These are phyloP conservation scores for Cystoisospora suis DNA, from an alignment of 169 alveolate species.

Conservation along the genomic window DNA sequence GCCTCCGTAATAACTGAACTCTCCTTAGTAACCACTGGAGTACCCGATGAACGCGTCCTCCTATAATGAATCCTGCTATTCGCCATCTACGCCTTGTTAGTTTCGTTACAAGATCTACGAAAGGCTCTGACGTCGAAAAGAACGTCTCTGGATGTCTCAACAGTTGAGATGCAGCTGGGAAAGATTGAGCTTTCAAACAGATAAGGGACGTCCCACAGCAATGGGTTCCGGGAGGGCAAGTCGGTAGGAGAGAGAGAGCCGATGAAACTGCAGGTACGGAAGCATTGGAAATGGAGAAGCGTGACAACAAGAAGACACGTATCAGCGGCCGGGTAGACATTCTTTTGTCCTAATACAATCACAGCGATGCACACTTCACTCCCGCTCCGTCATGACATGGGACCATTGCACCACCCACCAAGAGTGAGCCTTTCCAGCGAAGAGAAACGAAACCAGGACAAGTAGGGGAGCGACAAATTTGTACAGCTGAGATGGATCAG, in stretches of 20 bases:
- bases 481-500: no score
- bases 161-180: constrained; percentile 25
- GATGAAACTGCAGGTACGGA: neutral
- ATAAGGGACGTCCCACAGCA: constrained; percentile 42
- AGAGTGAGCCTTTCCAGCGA: no score
- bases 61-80: constrained; percentile 15
- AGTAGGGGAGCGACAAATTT: no score
- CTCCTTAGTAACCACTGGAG: constrained; percentile 45
- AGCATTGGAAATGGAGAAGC: neutral
- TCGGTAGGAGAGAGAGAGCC: constrained; percentile 23
- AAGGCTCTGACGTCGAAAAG: neutral
- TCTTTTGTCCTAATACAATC: no score
- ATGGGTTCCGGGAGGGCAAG: constrained; percentile 28
- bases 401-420: no score
- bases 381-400: no score
- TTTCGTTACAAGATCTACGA: neutral
- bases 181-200: constrained; percentile 41
- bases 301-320: neutral
- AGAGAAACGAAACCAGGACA: no score
- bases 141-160: constrained; percentile 28
- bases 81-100: constrained; percentile 45
- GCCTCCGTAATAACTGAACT: constrained; percentile 3
- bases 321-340: no score
- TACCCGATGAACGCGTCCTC: constrained; percentile 4
- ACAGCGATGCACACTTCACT: no score